A percentile compares a stretch with the other conserved stretches of the same genome.
phyloP scores from a whole-genome alignment of 2,329 filamentous ascomycete species.

The Paecilomyces niveus region DNA sequence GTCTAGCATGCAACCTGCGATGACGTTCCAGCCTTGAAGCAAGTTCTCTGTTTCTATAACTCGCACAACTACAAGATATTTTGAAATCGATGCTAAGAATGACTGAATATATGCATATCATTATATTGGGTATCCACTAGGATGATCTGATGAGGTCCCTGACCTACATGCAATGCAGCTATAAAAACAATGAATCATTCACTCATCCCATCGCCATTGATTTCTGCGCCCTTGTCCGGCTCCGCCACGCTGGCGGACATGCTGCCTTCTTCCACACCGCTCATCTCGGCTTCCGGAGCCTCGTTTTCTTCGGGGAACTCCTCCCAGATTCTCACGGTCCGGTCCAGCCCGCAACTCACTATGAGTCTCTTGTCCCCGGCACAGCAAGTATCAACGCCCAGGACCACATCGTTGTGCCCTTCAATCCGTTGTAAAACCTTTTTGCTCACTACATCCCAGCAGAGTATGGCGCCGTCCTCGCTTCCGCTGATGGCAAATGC shows the following conservation, averaged over 20 bases:
- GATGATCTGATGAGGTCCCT: background rate
- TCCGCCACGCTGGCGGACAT: background rate
- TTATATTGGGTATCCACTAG: background rate
- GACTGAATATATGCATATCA: background rate
- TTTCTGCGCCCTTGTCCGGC: background rate
- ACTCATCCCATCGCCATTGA: conserved; percentile 1
- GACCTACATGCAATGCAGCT: background rate
- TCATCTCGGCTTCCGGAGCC: background rate
- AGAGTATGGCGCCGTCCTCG: conserved; percentile 75
- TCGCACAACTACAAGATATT: background rate
- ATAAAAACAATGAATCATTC: conserved; percentile 2
- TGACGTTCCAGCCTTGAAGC: too few relatives aligned
- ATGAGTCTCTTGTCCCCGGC: conserved; percentile 43
- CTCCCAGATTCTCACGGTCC: conserved; percentile 56
- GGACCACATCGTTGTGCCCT: conserved; percentile 51
- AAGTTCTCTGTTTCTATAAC: background rate
- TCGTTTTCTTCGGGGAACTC: conserved; percentile 20
- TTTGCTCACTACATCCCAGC: conserved; percentile 90
- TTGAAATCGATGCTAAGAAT: background rate
- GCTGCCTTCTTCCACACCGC: conserved; percentile 1
- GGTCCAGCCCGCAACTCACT: conserved; percentile 57
- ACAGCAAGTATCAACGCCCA: conserved; percentile 54
- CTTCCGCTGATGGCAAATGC: conserved; percentile 75
- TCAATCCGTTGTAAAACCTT: conserved; percentile 64
- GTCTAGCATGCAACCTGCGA: too few relatives aligned